phyloP scores from a whole-genome alignment of 2,329 filamentous ascomycete genomes.

The Sclerotinia subarctica region DNA sequence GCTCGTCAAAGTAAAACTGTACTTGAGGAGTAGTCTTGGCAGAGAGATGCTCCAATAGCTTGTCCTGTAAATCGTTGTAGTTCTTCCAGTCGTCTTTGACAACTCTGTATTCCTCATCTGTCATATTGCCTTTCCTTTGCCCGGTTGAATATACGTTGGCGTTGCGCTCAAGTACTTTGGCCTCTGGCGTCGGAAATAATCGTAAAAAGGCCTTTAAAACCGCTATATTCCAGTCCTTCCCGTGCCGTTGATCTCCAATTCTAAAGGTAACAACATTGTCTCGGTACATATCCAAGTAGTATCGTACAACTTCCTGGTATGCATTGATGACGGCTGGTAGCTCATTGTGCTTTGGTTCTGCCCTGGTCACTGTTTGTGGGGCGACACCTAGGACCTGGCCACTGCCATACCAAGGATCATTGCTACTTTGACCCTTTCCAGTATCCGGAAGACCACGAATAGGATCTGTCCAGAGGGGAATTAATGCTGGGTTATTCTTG shows the following conservation, averaged over 20 bases:
- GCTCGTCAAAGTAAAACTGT: conserved; percentile 9
- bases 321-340: not conserved
- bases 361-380: not conserved
- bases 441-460: conserved; percentile 28
- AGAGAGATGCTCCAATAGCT: conserved; percentile 14
- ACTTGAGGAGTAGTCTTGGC: conserved; percentile 2
- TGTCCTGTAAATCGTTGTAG: conserved; percentile 9
- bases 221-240: not conserved
- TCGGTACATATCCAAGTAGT: not conserved
- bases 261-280: not conserved
- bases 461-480: conserved; percentile 34
- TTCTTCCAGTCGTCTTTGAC: conserved; percentile 15
- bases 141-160: conserved; percentile 13
- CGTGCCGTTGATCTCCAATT: conserved; percentile 2
- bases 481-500: conserved; percentile 28
- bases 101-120: conserved; percentile 12
- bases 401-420: conserved; percentile 12
- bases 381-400: conserved; percentile 3
- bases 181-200: conserved; percentile 8
- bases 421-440: conserved; percentile 16
- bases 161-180: conserved; percentile 8
- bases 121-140: not conserved
- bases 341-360: not conserved
- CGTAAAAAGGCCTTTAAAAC: conserved; percentile 1
- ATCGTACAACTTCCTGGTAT: not conserved